phyloP scores from a whole-genome alignment of 352 stramenopile genomes.

The Nothophytophthora sp. region DNA sequence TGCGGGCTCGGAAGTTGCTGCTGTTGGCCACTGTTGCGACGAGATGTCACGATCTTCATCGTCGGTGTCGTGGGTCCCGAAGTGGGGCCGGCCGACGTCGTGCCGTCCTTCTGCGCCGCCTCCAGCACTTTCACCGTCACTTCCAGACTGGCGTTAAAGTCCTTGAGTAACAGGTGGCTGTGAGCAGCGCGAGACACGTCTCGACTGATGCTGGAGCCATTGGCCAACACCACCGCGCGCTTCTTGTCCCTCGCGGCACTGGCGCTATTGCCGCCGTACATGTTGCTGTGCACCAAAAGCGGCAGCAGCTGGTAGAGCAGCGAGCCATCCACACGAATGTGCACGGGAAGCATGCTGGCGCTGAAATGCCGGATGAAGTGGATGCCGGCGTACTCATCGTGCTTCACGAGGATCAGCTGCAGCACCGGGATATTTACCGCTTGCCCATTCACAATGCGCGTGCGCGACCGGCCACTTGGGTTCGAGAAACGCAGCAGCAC shows the following conservation, averaged over 20 bases:
- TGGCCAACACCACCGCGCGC: constrained; percentile 22
- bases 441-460: constrained; percentile 51
- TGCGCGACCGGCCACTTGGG: constrained; percentile 40
- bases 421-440: constrained; percentile 64
- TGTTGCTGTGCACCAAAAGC: constrained; percentile 58
- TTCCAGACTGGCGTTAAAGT: constrained; percentile 76
- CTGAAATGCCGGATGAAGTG: constrained; percentile 89
- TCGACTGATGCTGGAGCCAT: constrained; percentile 24
- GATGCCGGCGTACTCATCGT: constrained; percentile 86
- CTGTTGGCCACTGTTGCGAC: constrained; percentile 19
- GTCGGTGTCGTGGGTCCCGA: constrained; percentile 33
- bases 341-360: constrained; percentile 63
- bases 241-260: constrained; percentile 16
- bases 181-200: constrained; percentile 38
- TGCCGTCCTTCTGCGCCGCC: constrained; percentile 62
- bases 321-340: constrained; percentile 81
- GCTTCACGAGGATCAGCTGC: constrained; percentile 77
- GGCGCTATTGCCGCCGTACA: constrained; percentile 28
- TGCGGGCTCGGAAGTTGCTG: constrained; percentile 13
- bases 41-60: constrained; percentile 27
- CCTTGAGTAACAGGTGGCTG: constrained; percentile 56
- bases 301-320: constrained; percentile 78
- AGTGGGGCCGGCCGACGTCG: constrained; percentile 37
- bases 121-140: constrained; percentile 75
- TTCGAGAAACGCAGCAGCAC: constrained; percentile 86